A percentile compares a stretch with the other conserved stretches of the same genome.
Conservation (phyloP, 163 green algal species). For the Chlorella variabilis region DNA sequence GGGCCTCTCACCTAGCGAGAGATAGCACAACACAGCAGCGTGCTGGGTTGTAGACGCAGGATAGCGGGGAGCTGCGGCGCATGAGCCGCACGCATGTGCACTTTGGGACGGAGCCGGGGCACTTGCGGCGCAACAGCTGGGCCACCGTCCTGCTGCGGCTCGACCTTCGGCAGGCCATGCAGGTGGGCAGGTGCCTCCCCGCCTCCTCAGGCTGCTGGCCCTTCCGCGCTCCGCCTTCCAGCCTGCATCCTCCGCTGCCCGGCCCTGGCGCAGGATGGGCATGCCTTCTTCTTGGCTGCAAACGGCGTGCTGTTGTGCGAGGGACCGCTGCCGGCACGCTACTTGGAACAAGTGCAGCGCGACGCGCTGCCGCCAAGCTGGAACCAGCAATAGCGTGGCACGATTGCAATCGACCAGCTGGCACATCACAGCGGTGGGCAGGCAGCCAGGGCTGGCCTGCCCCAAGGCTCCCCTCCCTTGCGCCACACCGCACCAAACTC, state of each 20-base stretch:
- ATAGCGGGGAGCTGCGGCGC: constrained; percentile 42
- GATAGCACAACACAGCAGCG: too few relatives aligned
- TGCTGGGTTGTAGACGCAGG: background rate
- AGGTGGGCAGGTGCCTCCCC: background rate
- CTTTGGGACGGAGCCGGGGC: constrained; percentile 62
- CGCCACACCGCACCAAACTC: too few relatives aligned
- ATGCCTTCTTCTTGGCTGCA: background rate
- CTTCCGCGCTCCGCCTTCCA: too few relatives aligned
- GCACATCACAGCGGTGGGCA: too few relatives aligned
- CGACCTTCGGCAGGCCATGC: constrained; percentile 25
- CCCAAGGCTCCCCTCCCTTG: too few relatives aligned
- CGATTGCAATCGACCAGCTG: too few relatives aligned
- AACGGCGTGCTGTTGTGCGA: constrained; percentile 22
- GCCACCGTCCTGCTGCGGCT: constrained; percentile 58
- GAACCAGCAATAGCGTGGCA: background rate
- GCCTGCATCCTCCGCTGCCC: too few relatives aligned
- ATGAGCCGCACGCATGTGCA: constrained; percentile 78
- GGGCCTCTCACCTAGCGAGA: too few relatives aligned
- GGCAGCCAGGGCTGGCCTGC: too few relatives aligned
- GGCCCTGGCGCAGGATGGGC: background rate
- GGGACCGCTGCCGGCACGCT: constrained; percentile 2
- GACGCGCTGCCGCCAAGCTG: background rate
- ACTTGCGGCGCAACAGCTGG: constrained; percentile 68
- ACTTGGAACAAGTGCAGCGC: background rate
- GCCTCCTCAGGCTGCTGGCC: background rate